phyloP scores from a whole-genome alignment of 2,329 filamentous ascomycete genomes.

The Xylaria polymorpha region DNA sequence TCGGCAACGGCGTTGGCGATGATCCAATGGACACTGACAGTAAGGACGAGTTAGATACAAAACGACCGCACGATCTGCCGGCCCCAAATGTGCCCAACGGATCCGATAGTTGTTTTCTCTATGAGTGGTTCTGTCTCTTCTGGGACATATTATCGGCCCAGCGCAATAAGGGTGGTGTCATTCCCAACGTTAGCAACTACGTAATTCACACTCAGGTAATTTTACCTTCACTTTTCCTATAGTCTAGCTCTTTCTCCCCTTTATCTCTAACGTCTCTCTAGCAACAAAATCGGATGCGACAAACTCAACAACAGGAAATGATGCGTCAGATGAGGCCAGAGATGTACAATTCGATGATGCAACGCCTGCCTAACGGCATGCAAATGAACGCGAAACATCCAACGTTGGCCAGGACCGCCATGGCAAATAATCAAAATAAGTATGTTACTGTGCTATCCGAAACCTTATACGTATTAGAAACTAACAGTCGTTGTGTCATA shows the following conservation, averaged over 20 bases:
- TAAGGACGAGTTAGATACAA: slow-evolving; percentile 80
- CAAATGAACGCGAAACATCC: slow-evolving; percentile 68
- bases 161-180: slow-evolving; percentile 72
- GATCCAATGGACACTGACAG: slow-evolving; percentile 85
- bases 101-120: slow-evolving; percentile 84
- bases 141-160: slow-evolving; percentile 95
- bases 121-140: slow-evolving; percentile 97
- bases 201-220: slow-evolving; percentile 84
- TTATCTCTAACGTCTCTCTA: slow-evolving; percentile 51
- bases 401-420: slow-evolving; percentile 77
- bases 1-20: slow-evolving; percentile 76
- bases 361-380: slow-evolving; percentile 71
- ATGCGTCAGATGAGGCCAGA: slow-evolving; percentile 77
- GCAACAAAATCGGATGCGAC: slow-evolving; percentile 77
- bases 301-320: slow-evolving; percentile 81
- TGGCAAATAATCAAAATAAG: slow-evolving; percentile 82
- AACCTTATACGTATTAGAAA: neutral
- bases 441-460: slow-evolving; percentile 55
- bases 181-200: slow-evolving; percentile 76
- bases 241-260: slow-evolving; percentile 31
- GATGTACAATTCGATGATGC: slow-evolving; percentile 74
- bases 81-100: slow-evolving; percentile 74
- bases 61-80: slow-evolving; percentile 84
- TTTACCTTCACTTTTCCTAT: slow-evolving; percentile 28
- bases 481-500: slow-evolving; percentile 50